phyloP scores from a whole-genome alignment of 257 asterid species.

The Nicotiana undulata region DNA sequence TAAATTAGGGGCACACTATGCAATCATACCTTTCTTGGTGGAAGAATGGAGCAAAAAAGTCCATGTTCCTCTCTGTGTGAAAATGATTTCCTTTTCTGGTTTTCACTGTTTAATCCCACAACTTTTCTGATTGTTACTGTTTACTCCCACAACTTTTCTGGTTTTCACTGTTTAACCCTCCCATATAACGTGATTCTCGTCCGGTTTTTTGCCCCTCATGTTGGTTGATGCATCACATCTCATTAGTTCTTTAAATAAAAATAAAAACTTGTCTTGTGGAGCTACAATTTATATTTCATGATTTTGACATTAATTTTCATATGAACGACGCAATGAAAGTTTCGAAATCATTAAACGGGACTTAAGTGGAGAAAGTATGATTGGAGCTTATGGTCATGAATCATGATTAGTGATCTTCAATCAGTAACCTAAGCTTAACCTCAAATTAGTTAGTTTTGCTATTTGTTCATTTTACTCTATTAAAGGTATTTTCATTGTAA shows the following conservation, averaged over 20 bases:
- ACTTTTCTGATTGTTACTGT: background rate
- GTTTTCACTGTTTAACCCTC: background rate
- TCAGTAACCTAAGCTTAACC: background rate
- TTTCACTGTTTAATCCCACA: background rate
- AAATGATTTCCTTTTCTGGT: background rate
- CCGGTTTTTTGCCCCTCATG: background rate
- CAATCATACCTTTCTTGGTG: constrained; percentile 3
- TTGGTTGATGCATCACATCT: background rate
- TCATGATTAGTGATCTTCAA: background rate
- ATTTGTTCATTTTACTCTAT: background rate
- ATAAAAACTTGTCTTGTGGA: background rate
- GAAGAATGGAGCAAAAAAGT: background rate
- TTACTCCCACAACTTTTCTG: background rate
- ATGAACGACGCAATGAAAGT: background rate
- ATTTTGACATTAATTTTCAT: background rate
- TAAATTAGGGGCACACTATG: background rate
- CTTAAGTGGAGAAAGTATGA: background rate
- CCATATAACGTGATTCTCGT: background rate
- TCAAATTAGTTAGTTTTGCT: background rate
- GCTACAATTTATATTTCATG: background rate
- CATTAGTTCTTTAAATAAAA: background rate
- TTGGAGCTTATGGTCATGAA: background rate
- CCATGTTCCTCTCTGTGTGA: background rate
- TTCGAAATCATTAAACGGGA: background rate
- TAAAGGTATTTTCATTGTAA: too few species aligned